Conservation (phyloP, 345 rosid genomes). For the Xanthoceras sorbifolium region DNA sequence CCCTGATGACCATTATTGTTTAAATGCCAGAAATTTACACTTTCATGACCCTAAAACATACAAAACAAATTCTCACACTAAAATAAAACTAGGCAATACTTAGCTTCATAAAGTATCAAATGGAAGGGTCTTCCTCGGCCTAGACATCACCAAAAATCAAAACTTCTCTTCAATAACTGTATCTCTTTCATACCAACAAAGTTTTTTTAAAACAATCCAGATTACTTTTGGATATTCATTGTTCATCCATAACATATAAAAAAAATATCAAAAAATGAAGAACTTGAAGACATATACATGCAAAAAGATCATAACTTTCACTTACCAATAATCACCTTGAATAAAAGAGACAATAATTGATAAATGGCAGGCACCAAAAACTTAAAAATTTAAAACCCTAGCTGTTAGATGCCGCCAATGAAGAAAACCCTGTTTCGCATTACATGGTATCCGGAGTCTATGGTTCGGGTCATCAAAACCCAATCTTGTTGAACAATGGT, state of each 20-base stretch:
- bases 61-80: background rate
- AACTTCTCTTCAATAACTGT: background rate
- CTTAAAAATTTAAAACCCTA: constrained; percentile 7
- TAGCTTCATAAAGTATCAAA: background rate
- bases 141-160: background rate
- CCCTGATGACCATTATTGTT: background rate
- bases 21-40: background rate
- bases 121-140: background rate
- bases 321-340: background rate
- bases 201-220: background rate
- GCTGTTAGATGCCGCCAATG: background rate
- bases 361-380: background rate
- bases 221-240: background rate
- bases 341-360: background rate
- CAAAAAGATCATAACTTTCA: background rate
- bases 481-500: background rate
- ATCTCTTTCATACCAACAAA: background rate
- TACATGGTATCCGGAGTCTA: background rate
- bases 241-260: background rate
- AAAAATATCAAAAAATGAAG: background rate
- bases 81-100: background rate
- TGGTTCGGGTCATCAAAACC: background rate
- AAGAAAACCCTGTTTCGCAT: background rate
- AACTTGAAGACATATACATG: background rate
- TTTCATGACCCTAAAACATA: background rate